phyloP scores from a whole-genome alignment of 768 basidiomycete genomes.

The Rubroboletus pulcherrimus region DNA sequence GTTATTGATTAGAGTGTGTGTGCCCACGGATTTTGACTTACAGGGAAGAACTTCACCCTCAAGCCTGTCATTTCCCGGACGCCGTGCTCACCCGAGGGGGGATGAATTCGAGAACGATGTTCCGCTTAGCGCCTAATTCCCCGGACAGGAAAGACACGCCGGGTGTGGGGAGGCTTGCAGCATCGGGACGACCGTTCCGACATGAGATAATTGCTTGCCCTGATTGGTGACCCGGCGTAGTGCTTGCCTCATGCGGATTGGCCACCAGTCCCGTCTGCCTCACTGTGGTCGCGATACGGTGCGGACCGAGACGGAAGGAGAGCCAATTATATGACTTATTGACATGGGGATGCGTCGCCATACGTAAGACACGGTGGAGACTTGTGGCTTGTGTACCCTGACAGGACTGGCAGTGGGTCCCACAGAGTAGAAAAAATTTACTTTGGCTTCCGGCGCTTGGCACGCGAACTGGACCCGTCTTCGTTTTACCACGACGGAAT shows the following conservation, averaged over 20 bases:
- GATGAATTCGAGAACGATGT: neutral
- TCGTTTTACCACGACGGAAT: slow-evolving; percentile 9
- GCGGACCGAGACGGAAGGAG: slow-evolving; percentile 16
- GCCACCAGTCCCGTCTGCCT: slow-evolving; percentile 10
- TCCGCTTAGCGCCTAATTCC: slow-evolving; percentile 15
- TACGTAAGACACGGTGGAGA: too few species aligned
- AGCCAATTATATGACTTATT: slow-evolving; percentile 1
- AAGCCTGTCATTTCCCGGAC: slow-evolving; percentile 15
- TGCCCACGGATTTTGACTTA: slow-evolving; percentile 16
- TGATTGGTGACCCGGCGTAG: neutral
- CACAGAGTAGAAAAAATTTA: slow-evolving; percentile 1
- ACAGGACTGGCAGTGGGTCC: neutral
- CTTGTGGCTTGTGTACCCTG: neutral
- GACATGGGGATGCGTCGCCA: slow-evolving; percentile 20
- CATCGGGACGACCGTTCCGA: slow-evolving; percentile 16
- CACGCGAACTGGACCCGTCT: slow-evolving; percentile 1
- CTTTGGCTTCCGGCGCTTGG: neutral
- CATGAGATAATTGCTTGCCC: neutral
- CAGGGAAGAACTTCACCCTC: neutral
- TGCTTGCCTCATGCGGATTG: too few species aligned
- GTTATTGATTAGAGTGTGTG: slow-evolving; percentile 7
- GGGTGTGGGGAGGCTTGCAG: neutral
- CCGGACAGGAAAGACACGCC: slow-evolving; percentile 17
- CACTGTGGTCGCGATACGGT: slow-evolving; percentile 2
- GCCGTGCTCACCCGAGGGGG: slow-evolving; percentile 8